These are phyloP conservation scores for Apostasia ramifera DNA, from an alignment of 106 monocot genomes.

Conservation along the genomic window DNA sequence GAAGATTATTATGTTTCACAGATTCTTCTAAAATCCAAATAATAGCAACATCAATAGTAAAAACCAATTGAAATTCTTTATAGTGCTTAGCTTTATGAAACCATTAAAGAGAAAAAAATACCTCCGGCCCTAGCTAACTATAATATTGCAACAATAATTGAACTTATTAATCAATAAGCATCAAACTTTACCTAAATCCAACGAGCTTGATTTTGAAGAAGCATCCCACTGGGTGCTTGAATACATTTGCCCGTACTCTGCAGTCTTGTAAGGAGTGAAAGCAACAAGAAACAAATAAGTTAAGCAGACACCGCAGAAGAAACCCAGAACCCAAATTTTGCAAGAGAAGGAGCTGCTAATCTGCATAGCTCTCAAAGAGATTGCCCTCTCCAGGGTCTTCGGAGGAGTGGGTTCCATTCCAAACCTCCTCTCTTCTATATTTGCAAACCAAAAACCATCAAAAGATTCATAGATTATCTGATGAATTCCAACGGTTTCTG, in stretches of 20 bases:
- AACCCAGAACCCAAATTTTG: slow-evolving; percentile 61
- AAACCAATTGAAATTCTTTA: too few species aligned
- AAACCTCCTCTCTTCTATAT: background rate
- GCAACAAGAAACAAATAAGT: slow-evolving; percentile 49
- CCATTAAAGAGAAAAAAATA: too few species aligned
- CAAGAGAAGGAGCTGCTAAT: slow-evolving; percentile 55
- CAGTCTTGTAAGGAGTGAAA: slow-evolving; percentile 24
- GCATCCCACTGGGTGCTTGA: slow-evolving; percentile 8
- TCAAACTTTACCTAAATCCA: slow-evolving; percentile 12
- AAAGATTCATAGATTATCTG: background rate
- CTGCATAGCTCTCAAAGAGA: slow-evolving; percentile 68
- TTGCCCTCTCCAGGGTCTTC: slow-evolving; percentile 59
- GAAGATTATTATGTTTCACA: too few species aligned
- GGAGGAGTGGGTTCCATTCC: slow-evolving; percentile 37
- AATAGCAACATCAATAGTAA: too few species aligned
- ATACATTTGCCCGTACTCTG: slow-evolving; percentile 17
- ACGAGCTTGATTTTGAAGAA: slow-evolving; percentile 24
- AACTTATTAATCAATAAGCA: background rate
- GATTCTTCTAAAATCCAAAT: too few species aligned
- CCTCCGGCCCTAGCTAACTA: too few species aligned
- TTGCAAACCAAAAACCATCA: background rate
- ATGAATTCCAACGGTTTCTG: background rate
- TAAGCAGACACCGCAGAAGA: slow-evolving; percentile 65
- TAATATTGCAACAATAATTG: too few species aligned
- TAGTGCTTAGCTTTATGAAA: too few species aligned